Evolutionary conservation across 352 stramenopile genomes (phyloP).

Genomic region (Globisporangium iwayamae): DNA sequence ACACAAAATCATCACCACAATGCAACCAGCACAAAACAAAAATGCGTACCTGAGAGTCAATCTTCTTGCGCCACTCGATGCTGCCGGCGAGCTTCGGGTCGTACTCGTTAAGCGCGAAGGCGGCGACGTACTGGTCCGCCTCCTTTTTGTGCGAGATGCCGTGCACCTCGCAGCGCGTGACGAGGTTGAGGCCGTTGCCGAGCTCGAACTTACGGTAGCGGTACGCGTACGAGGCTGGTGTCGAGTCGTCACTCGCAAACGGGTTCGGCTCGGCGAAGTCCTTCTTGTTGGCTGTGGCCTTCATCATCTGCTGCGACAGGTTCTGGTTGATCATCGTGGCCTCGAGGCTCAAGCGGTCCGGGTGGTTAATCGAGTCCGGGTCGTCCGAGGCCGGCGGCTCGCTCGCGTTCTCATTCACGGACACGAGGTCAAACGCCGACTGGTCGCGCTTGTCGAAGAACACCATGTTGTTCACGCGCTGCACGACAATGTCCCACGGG

Average conservation of each 20-base stretch:
- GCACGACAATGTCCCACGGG: conserved; percentile 96
- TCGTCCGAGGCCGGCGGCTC: conserved; percentile 86
- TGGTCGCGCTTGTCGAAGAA: conserved; percentile 98
- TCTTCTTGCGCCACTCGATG: conserved; percentile 96
- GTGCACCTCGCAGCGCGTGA: conserved; percentile 95
- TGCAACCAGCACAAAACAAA: conserved; percentile 11
- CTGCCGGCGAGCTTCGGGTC: conserved; percentile 87
- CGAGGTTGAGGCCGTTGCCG: conserved; percentile 83
- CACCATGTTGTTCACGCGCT: conserved; percentile 91
- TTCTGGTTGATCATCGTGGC: conserved; percentile 99
- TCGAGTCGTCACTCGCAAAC: conserved; percentile 94
- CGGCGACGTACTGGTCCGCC: conserved; percentile 91
- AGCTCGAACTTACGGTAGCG: conserved; percentile 97
- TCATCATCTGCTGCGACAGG: conserved; percentile 97
- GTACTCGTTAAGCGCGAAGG: conserved; percentile 97
- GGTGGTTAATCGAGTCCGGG: conserved; percentile 94
- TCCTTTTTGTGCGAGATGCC: conserved; percentile 84
- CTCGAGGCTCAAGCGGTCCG: conserved; percentile 94
- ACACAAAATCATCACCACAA: conserved; percentile 14
- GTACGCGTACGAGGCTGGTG: conserved; percentile 93
- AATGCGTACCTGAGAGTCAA: conserved; percentile 87
- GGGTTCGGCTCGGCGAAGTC: conserved; percentile 82
- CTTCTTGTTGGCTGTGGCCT: conserved; percentile 54
- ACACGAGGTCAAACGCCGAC: conserved; percentile 93
- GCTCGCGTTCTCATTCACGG: conserved; percentile 94